These are phyloP conservation scores for Cladosporium sp. DNA, from an alignment of 2,329 filamentous ascomycete species.

Conservation along the genomic window DNA sequence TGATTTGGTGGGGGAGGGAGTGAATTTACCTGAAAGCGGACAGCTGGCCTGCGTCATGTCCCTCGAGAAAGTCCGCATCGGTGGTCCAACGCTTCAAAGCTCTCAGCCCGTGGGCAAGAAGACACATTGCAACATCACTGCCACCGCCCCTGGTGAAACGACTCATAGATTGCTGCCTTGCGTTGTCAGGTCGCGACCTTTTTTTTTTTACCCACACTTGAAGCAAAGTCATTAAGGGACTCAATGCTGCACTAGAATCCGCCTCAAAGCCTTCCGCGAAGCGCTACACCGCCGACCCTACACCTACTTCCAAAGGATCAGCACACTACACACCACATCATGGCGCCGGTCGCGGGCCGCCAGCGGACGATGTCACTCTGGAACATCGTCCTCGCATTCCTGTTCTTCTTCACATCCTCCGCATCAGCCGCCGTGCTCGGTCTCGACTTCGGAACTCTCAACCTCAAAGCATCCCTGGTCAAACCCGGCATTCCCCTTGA, in stretches of 20 bases:
- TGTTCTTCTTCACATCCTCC: conserved; percentile 29
- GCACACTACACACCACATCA: conserved; percentile 1
- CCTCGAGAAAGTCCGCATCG: neutral
- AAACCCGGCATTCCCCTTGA: conserved; percentile 96
- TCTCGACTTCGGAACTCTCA: conserved; percentile 90
- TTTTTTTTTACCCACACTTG: neutral
- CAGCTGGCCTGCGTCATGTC: conserved; percentile 1
- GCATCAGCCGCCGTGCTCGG: conserved; percentile 75
- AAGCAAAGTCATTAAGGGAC: neutral
- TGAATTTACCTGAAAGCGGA: conserved; percentile 1
- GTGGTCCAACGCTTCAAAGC: conserved; percentile 5
- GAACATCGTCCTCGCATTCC: conserved; percentile 6
- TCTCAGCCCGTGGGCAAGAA: conserved; percentile 4
- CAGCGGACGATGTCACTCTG: conserved; percentile 2
- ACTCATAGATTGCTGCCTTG: neutral
- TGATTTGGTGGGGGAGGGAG: neutral
- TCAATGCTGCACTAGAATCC: conserved; percentile 6
- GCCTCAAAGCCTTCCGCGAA: conserved; percentile 6
- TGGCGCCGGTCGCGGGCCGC: neutral
- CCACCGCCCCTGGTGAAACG: conserved; percentile 3
- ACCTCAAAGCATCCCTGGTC: conserved; percentile 91
- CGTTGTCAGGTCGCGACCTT: neutral
- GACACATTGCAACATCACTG: conserved; percentile 9
- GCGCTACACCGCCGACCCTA: conserved; percentile 9
- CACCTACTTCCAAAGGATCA: neutral